A percentile compares a stretch with the other conserved stretches of the same genome.
These are phyloP conservation scores for Alternaria conjuncta DNA, from an alignment of 2,329 filamentous ascomycete species.

Conservation along the genomic window DNA sequence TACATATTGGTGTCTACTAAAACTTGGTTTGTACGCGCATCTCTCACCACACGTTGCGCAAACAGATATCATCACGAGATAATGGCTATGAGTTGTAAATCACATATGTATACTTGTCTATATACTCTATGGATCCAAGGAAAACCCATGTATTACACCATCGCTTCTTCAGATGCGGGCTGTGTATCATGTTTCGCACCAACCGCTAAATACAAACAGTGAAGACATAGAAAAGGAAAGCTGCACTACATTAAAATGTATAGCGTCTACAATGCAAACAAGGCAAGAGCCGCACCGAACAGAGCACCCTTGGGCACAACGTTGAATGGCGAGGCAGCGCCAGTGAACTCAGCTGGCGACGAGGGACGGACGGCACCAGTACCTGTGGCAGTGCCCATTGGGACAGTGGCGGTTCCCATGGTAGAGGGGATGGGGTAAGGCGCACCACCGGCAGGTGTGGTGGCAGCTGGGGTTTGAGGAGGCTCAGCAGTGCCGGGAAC, in stretches of 20 bases:
- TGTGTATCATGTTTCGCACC: background rate
- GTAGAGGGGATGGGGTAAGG: conserved; percentile 36
- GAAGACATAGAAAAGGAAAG: background rate
- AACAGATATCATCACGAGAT: background rate
- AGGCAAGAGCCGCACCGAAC: conserved; percentile 39
- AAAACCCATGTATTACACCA: background rate
- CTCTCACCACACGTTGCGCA: background rate
- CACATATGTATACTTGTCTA: background rate
- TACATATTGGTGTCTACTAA: background rate
- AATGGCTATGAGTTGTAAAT: background rate
- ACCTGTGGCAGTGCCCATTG: conserved; percentile 28
- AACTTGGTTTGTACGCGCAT: background rate
- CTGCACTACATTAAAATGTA: background rate
- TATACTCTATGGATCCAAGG: background rate
- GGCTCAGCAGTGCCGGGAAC: conserved; percentile 41
- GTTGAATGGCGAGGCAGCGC: conserved; percentile 39
- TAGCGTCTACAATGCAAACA: conserved; percentile 42
- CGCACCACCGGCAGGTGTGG: conserved; percentile 10
- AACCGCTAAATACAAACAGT: background rate
- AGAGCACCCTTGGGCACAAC: conserved; percentile 29
- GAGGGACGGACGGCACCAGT: conserved; percentile 29
- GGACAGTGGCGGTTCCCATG: conserved; percentile 26
- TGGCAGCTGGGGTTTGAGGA: conserved; percentile 37
- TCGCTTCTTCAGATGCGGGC: background rate
- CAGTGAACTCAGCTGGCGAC: conserved; percentile 42